Conservation (phyloP, 139 green algal genomes). For the Tetratostichococcus sp. region DNA sequence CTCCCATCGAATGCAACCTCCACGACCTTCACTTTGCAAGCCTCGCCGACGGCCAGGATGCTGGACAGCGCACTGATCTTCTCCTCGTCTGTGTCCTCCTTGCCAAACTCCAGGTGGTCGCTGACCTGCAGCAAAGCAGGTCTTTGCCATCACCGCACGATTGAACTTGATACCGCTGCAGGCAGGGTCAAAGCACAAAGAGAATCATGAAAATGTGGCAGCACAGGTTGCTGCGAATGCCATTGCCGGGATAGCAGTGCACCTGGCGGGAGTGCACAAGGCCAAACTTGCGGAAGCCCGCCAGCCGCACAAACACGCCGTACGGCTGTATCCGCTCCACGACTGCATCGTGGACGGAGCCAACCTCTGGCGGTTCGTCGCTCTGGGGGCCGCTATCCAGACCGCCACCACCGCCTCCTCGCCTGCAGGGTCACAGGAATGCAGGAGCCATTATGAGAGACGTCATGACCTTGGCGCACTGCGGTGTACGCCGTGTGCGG, state of each 20-base stretch:
- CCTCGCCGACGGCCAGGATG: conserved; percentile 37
- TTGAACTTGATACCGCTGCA: no score
- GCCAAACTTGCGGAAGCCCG: conserved; percentile 46
- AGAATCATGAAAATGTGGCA: no score
- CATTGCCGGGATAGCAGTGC: neutral
- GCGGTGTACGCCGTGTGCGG: no score
- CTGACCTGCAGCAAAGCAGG: conserved; percentile 33
- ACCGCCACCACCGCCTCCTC: neutral
- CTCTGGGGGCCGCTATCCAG: conserved; percentile 8
- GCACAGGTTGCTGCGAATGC: neutral
- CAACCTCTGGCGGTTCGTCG: conserved; percentile 32
- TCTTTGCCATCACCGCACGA: no score
- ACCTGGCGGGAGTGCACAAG: conserved; percentile 53
- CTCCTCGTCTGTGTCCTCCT: conserved; percentile 49
- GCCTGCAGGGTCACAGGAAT: neutral
- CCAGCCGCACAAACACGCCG: conserved; percentile 59
- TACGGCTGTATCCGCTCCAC: conserved; percentile 49
- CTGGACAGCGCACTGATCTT: conserved; percentile 42
- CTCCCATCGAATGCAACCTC: conserved; percentile 26
- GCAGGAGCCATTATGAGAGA: neutral
- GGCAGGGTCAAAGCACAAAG: no score
- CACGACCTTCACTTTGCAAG: conserved; percentile 54
- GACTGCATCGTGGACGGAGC: conserved; percentile 39
- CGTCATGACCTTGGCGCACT: no score
- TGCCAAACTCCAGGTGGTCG: conserved; percentile 37